A percentile compares a stretch with the other conserved stretches of the same genome.
Conservation (phyloP, 148 eudicot genomes). For the Cornus suecica region DNA sequence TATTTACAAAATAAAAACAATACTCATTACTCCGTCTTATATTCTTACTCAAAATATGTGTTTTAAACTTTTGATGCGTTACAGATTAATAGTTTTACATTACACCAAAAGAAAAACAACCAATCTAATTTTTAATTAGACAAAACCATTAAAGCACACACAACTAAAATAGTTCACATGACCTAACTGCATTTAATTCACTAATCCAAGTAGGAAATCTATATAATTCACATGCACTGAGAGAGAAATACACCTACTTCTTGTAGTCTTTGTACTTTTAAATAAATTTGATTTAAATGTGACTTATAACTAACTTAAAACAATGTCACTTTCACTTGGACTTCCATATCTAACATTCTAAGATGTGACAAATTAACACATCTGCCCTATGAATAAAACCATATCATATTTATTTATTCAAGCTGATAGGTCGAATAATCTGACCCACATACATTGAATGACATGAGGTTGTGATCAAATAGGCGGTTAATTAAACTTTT, state of each 20-base stretch:
- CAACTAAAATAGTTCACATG: background rate
- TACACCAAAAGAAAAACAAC: too few relatives aligned
- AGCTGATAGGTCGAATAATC: background rate
- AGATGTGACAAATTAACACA: background rate
- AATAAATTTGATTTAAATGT: background rate
- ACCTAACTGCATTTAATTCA: background rate
- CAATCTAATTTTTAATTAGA: too few relatives aligned
- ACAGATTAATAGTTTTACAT: too few relatives aligned
- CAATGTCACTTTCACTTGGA: background rate
- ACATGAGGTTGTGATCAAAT: background rate
- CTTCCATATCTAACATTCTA: background rate
- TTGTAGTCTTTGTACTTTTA: background rate
- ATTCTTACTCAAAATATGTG: too few relatives aligned
- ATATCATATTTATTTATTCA: background rate
- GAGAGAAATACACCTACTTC: background rate
- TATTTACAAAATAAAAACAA: too few relatives aligned
- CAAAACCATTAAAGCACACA: background rate
- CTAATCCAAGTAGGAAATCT: background rate
- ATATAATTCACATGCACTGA: background rate
- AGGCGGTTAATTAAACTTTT: background rate
- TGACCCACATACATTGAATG: background rate
- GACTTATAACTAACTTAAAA: background rate
- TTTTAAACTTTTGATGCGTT: too few relatives aligned
- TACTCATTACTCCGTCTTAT: too few relatives aligned
- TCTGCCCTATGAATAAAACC: background rate